Percentiles rank a stretch among this genome's conserved stretches.
Conservation (phyloP, 805 yeast genomes). For the Lipomyces lipofer region DNA sequence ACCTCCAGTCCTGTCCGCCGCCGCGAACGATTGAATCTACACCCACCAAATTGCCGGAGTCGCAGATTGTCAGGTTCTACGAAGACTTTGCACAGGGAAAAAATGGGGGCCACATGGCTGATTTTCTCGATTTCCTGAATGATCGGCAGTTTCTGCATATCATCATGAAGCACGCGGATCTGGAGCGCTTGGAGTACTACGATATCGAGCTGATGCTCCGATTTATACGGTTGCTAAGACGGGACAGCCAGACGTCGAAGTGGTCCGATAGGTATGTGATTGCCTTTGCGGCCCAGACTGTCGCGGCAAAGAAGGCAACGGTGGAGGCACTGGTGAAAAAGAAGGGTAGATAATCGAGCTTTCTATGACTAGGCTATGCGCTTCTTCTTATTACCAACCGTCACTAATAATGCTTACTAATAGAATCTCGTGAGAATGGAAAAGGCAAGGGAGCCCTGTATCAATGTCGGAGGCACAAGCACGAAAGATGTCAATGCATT, state of each 20-base stretch:
- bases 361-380: too few relatives aligned
- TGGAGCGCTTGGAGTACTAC: background rate
- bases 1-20: background rate
- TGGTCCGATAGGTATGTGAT: conserved; percentile 2
- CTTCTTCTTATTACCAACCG: too few relatives aligned
- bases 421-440: too few relatives aligned
- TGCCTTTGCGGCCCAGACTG: background rate
- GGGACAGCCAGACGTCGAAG: background rate
- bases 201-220: conserved; percentile 8
- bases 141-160: background rate
- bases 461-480: too few relatives aligned
- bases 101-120: conserved; percentile 4
- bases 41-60: background rate
- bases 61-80: background rate
- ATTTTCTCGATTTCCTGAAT: conserved; percentile 1
- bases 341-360: too few relatives aligned
- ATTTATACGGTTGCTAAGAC: background rate
- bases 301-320: background rate
- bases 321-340: background rate
- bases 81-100: too few relatives aligned
- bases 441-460: too few relatives aligned
- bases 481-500: too few relatives aligned
- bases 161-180: background rate
- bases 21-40: too few relatives aligned
- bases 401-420: too few relatives aligned